These are phyloP conservation scores for Fusarium succisae DNA, from an alignment of 2,329 filamentous ascomycete species.

Conservation along the genomic window DNA sequence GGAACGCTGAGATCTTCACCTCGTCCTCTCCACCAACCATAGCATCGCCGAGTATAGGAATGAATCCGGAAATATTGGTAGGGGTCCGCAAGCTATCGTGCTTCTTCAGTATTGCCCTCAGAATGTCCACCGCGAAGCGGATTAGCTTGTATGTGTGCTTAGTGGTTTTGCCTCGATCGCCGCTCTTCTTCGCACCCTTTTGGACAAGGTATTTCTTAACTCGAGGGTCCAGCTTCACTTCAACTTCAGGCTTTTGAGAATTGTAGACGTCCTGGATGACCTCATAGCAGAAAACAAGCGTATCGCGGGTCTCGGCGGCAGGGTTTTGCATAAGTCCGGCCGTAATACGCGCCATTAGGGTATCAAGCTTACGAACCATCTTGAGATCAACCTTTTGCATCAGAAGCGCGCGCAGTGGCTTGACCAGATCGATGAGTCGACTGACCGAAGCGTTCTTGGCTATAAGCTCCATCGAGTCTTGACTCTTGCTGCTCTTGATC, in stretches of 20 bases:
- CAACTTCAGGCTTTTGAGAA: slow-evolving; percentile 61
- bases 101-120: slow-evolving; percentile 87
- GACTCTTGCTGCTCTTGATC: slow-evolving; percentile 97
- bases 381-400: slow-evolving; percentile 85
- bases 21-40: slow-evolving; percentile 88
- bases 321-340: slow-evolving; percentile 85
- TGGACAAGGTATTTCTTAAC: slow-evolving; percentile 82
- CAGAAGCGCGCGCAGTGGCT: slow-evolving; percentile 80
- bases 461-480: slow-evolving; percentile 94
- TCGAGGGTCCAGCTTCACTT: slow-evolving; percentile 67
- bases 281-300: slow-evolving; percentile 95
- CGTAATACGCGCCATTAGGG: slow-evolving; percentile 83
- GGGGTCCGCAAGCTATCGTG: slow-evolving; percentile 82
- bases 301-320: slow-evolving; percentile 79
- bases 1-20: slow-evolving; percentile 87
- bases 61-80: slow-evolving; percentile 82
- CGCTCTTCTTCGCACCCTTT: slow-evolving; percentile 78
- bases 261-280: slow-evolving; percentile 88
- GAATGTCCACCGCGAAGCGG: slow-evolving; percentile 86
- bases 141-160: slow-evolving; percentile 89
- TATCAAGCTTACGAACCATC: slow-evolving; percentile 89
- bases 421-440: slow-evolving; percentile 78
- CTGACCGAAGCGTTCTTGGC: slow-evolving; percentile 82
- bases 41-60: slow-evolving; percentile 89
- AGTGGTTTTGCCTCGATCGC: slow-evolving; percentile 75